Evolutionary conservation across 1,284 basidiomycete genomes (phyloP), one percentile per base, ranked within the genome.

Genomic region (Fomitopsis schrenkii): DNA sequence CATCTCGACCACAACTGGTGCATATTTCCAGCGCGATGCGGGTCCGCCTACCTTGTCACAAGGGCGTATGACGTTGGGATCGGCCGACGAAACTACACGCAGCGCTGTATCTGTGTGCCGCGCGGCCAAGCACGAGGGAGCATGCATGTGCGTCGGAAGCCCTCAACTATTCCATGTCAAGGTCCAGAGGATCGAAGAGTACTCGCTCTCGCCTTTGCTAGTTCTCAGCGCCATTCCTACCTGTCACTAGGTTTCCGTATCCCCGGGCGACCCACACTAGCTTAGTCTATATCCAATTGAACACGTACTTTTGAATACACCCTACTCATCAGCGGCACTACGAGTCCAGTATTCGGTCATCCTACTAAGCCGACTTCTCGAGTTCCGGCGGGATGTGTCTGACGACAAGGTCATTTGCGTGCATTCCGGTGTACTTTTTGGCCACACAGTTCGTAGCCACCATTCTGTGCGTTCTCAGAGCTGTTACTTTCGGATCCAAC

Each of bases 81-180:
- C 30, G 17, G 30, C 33, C 48, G 48, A 52, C 28, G 19, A 26
- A 46, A 46, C 17, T 12, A 15, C 22, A 15, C 14, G n/a, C 52
- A 38, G 35, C 44, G 26, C 5, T 33, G n/a, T 22, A 5, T 19
- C 8, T 54, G 12, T 38, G n/a, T 30, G 19, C 38, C 36, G 52
- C 22, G 28, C 8, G 12, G 28, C 48, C 48, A 2, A 30, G 48
- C 48, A 10, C n/a, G 19, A 15, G 35, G 52, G 35, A 19, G n/a
- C 52, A 54, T 54, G n/a, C 52, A 54, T 54, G 52, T 54, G 52
- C 52, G 35, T 54, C 35, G 26, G 35, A 54, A 54, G 33, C 52
- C 9, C 19, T 19, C 4, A 7, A 4, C 35, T 22, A 36, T 54
- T 54, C 36, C 17, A 17, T 22, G n/a, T 15, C 28, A 54, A 19